Evolutionary conservation across 371 early-diverging fungal species (phyloP), one percentile per base, ranked within the genome.

Genomic region (Cokeromyces recurvatus): DNA sequence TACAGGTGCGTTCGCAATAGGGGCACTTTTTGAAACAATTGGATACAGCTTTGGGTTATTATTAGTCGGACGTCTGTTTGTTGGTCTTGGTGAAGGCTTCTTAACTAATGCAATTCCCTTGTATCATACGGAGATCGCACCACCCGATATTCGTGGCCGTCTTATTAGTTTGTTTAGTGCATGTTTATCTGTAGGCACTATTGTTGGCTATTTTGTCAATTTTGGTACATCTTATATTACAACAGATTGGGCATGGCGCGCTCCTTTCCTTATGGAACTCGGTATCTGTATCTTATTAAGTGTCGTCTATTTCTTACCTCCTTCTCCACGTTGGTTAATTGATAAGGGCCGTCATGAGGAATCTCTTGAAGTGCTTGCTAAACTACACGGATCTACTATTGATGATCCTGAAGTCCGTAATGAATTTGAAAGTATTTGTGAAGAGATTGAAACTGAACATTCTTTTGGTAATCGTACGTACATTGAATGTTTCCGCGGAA

Each of bases 71-170:
- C 66, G 71, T 34, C 43, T 71, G 8, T 49, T 68, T 31, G 64
- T 54, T 44, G 76, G 76, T 24, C 51, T 71, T 27, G 75, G 75
- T 32, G 59, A 64, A 51, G 74, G 74, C 24, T 57, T 71, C 20
- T 49, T 74, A 48, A 64, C 62, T 16, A 65, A 66, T 45, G 65
- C 57, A 2, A 64, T 71, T 38, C 66, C 66, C 32, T 38, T 69
- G 12, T 61, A 74, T 27, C 75, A 68, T 38, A 68, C 71, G 34
- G 75, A 71, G 39, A 74, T 95, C n/a, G 86, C 95, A 14, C 88
- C 95, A 23, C 74, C 88, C 20, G 74, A 81, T 36, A 71, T 75
- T 22, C 76, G 76, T 55, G 76, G 76, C 31, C 59, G 76, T 23
- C 40, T 75, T 16, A 71, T 75, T 24, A 63, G 62, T 36, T 46